Conservation (phyloP, 106 monocot genomes). For the Dioscorea dumetorum region DNA sequence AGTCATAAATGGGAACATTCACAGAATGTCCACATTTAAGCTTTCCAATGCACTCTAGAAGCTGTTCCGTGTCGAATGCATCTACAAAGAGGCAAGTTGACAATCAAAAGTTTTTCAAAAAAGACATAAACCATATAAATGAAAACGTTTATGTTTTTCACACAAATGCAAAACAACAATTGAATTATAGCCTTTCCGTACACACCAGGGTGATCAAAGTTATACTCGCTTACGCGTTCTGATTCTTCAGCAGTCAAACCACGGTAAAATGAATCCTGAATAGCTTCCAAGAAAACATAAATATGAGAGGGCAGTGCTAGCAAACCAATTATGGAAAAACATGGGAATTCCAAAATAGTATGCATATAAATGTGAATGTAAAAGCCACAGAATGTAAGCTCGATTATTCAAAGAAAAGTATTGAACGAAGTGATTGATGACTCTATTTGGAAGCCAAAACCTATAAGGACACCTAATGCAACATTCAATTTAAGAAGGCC, state of each 20-base stretch:
- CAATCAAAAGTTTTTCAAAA: neutral
- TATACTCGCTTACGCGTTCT: slow-evolving; percentile 68
- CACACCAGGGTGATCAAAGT: slow-evolving; percentile 96
- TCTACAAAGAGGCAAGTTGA: slow-evolving; percentile 38
- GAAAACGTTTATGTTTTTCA: neutral
- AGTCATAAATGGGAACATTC: slow-evolving; percentile 96
- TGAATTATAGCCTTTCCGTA: no score
- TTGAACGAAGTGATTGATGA: no score
- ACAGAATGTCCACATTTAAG: slow-evolving; percentile 72
- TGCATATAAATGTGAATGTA: no score
- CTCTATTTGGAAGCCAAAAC: no score
- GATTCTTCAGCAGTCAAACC: slow-evolving; percentile 76
- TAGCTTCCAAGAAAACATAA: slow-evolving; percentile 3
- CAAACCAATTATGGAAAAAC: neutral
- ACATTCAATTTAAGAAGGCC: no score
- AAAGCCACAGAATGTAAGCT: no score
- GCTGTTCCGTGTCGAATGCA: slow-evolving; percentile 96
- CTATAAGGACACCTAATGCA: no score
- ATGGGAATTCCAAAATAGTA: neutral
- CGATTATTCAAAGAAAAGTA: no score
- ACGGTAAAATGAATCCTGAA: slow-evolving; percentile 87
- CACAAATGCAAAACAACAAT: no score
- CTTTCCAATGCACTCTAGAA: slow-evolving; percentile 80
- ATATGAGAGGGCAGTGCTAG: neutral
- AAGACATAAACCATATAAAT: neutral